A percentile compares a stretch with the other conserved stretches of the same genome.
These are phyloP conservation scores for Globisporangium lucens DNA, from an alignment of 352 stramenopile genomes.

Conservation along the genomic window DNA sequence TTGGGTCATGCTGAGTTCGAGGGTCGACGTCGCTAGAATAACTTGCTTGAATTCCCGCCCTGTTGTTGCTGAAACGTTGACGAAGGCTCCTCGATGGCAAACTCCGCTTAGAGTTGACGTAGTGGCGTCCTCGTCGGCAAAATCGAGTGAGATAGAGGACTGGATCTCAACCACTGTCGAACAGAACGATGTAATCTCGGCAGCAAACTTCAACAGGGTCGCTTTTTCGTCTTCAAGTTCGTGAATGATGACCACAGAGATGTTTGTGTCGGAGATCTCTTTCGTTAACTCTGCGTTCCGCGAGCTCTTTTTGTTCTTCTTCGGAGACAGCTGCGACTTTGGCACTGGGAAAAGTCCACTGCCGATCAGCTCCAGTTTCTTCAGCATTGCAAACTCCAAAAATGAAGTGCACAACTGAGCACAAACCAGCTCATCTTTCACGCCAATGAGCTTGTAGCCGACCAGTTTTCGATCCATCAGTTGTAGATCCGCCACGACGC, in stretches of 20 bases:
- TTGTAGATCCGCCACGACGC: conserved; percentile 19
- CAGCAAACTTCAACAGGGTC: conserved; percentile 3
- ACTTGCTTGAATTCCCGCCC: conserved; percentile 14
- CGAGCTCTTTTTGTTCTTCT: neutral
- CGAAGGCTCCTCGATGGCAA: neutral
- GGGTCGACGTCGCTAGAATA: neutral
- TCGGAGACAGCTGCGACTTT: neutral
- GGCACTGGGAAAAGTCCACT: conserved; percentile 17
- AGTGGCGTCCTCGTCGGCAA: conserved; percentile 2
- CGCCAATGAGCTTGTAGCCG: conserved; percentile 32
- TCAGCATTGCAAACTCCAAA: conserved; percentile 34
- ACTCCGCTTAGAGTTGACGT: neutral
- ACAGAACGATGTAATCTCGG: neutral
- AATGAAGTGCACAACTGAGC: conserved; percentile 42
- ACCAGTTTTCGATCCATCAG: conserved; percentile 30
- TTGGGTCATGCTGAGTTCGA: conserved; percentile 11
- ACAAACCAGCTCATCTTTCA: conserved; percentile 27
- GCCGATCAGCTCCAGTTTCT: conserved; percentile 37
- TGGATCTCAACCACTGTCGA: conserved; percentile 1
- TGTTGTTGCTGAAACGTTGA: neutral
- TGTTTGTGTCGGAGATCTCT: conserved; percentile 10
- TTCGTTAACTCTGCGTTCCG: neutral
- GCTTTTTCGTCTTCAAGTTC: conserved; percentile 5
- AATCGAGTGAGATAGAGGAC: neutral
- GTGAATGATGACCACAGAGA: conserved; percentile 14